phyloP scores from a whole-genome alignment of 2,329 filamentous ascomycete species.

The Aspergillus aculeatus region DNA sequence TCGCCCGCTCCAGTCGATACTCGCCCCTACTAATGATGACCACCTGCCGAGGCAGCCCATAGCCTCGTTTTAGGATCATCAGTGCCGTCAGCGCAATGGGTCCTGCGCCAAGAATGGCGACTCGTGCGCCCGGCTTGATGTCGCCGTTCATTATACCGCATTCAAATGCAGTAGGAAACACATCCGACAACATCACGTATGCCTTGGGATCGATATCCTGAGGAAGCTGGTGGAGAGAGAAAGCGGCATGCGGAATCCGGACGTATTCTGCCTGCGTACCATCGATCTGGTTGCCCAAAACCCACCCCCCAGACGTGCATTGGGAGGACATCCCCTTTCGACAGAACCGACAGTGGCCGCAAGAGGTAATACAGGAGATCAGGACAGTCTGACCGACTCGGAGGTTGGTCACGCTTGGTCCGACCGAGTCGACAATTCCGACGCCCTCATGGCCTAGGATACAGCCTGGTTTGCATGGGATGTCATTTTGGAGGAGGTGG shows the following conservation, averaged over 20 bases:
- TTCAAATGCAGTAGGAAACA: slow-evolving; percentile 58
- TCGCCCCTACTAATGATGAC: slow-evolving; percentile 55
- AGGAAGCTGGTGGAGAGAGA: slow-evolving; percentile 41
- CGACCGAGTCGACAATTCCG: slow-evolving; percentile 49
- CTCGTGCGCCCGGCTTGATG: slow-evolving; percentile 52
- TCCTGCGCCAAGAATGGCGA: slow-evolving; percentile 57
- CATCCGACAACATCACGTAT: slow-evolving; percentile 53
- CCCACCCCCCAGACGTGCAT: slow-evolving; percentile 56
- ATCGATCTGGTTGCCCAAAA: slow-evolving; percentile 54
- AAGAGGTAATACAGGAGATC: slow-evolving; percentile 53
- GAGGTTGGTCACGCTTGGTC: slow-evolving; percentile 47
- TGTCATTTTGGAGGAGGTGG: slow-evolving; percentile 57
- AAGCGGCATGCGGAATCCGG: slow-evolving; percentile 53
- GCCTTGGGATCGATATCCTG: slow-evolving; percentile 24
- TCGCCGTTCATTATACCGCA: slow-evolving; percentile 54
- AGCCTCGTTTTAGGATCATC: slow-evolving; percentile 54
- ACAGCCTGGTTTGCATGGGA: slow-evolving; percentile 47
- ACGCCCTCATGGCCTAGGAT: slow-evolving; percentile 57
- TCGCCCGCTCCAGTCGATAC: slow-evolving; percentile 49
- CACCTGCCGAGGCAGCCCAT: slow-evolving; percentile 50
- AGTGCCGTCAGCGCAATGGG: slow-evolving; percentile 57
- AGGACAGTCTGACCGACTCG: slow-evolving; percentile 54
- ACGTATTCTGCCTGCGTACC: slow-evolving; percentile 58
- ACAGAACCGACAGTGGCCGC: slow-evolving; percentile 54
- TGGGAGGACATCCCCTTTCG: slow-evolving; percentile 54